Conservation (phyloP, 805 yeast genomes). For the Wickerhamomyces sydowiorum region DNA sequence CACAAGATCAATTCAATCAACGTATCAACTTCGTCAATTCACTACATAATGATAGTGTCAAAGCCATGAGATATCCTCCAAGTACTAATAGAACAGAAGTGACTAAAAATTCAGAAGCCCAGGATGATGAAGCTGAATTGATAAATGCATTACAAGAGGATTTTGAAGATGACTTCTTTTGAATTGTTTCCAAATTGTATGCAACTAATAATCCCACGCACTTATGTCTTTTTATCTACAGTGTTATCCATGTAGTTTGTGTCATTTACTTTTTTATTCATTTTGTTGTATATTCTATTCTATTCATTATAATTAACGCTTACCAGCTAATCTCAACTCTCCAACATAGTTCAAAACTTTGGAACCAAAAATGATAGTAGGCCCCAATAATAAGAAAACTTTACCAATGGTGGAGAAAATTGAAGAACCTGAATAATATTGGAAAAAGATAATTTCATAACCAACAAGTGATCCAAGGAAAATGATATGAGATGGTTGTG, state of each 20-base stretch:
- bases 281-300: background rate
- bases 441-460: slow-evolving; percentile 21
- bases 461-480: slow-evolving; percentile 15
- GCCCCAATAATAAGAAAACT: slow-evolving; percentile 15
- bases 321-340: slow-evolving; percentile 21
- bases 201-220: background rate
- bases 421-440: slow-evolving; percentile 19
- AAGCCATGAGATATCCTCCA: slow-evolving; percentile 88
- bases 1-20: slow-evolving; percentile 84
- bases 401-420: slow-evolving; percentile 19
- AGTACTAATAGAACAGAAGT: slow-evolving; percentile 20
- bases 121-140: slow-evolving; percentile 21
- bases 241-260: background rate
- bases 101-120: slow-evolving; percentile 5
- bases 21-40: slow-evolving; percentile 90
- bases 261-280: background rate
- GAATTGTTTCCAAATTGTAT: background rate
- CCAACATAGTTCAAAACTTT: slow-evolving; percentile 21
- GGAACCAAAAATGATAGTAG: slow-evolving; percentile 24
- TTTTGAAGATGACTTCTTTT: slow-evolving; percentile 21
- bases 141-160: slow-evolving; percentile 22
- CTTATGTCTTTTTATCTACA: too few species aligned
- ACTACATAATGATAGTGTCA: slow-evolving; percentile 86
- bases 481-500: slow-evolving; percentile 9
- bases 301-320: slow-evolving; percentile 12